Conservation (phyloP, 225 moss, liverwort and hornwort genomes). For the Sphagnum tenellum region DNA sequence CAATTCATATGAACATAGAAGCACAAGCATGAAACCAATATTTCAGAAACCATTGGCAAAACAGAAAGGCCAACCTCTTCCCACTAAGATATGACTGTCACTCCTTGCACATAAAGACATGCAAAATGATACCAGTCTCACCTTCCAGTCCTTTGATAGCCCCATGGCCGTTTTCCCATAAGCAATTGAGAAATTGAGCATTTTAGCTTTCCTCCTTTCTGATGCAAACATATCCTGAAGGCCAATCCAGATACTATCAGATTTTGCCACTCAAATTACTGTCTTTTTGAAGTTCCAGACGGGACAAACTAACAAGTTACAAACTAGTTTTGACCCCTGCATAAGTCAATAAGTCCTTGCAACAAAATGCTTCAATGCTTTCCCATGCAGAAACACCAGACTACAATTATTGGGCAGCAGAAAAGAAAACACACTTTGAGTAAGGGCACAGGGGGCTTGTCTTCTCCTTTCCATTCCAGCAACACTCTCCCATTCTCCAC, state of each 20-base stretch:
- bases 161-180: slow-evolving; percentile 98
- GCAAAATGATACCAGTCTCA: slow-evolving; percentile 6
- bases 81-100: background rate
- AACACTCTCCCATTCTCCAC: slow-evolving; percentile 85
- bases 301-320: too few species aligned
- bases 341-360: too few species aligned
- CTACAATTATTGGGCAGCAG: background rate
- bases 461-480: slow-evolving; percentile 82
- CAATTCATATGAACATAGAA: background rate
- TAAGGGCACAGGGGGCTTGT: slow-evolving; percentile 77
- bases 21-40: background rate
- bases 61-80: too few species aligned
- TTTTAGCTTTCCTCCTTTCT: slow-evolving; percentile 98
- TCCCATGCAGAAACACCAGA: background rate
- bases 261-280: too few species aligned
- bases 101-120: background rate
- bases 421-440: slow-evolving; percentile 49
- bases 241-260: too few species aligned
- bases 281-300: too few species aligned
- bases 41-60: background rate
- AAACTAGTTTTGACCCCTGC: too few species aligned
- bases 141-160: slow-evolving; percentile 98
- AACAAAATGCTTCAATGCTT: too few species aligned
- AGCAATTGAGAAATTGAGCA: slow-evolving; percentile 98
- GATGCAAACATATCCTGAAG: slow-evolving; percentile 79